Evolutionary conservation across 306 rosid genomes (phyloP).

Genomic region (Pyrus communis): DNA sequence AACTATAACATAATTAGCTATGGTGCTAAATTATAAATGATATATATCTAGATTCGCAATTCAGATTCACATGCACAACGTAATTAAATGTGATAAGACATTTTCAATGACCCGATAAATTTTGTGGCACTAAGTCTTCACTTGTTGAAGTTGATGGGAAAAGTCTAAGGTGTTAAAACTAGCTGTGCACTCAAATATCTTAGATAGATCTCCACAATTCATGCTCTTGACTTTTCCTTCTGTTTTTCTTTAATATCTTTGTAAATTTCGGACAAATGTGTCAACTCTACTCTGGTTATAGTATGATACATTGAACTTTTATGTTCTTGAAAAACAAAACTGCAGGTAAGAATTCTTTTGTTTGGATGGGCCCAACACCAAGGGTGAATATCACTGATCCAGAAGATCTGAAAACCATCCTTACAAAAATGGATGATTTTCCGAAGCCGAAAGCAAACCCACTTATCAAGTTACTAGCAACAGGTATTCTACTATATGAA

Average conservation of each 20-base stretch:
- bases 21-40: too few species aligned
- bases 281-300: not conserved
- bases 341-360: constrained; percentile 32
- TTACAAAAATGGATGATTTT: constrained; percentile 20
- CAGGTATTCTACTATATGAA: not conserved
- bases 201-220: too few species aligned
- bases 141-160: too few species aligned
- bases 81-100: not conserved
- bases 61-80: not conserved
- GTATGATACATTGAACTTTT: not conserved
- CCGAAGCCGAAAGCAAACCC: constrained; percentile 19
- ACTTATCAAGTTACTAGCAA: not conserved
- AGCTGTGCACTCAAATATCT: not conserved
- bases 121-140: too few species aligned
- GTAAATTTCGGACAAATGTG: too few species aligned
- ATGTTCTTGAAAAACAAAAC: not conserved
- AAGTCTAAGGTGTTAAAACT: not conserved
- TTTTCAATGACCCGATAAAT: too few species aligned
- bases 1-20: too few species aligned
- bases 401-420: constrained; percentile 31
- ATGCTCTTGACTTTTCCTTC: too few species aligned
- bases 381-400: constrained; percentile 32
- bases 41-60: too few species aligned
- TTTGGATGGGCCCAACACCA: constrained; percentile 41
- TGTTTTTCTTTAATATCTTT: too few species aligned